Percentiles rank a stretch among this genome's conserved stretches.
These are phyloP conservation scores for Termitomyces sp. DNA, from an alignment of 768 basidiomycete genomes.

Conservation along the genomic window DNA sequence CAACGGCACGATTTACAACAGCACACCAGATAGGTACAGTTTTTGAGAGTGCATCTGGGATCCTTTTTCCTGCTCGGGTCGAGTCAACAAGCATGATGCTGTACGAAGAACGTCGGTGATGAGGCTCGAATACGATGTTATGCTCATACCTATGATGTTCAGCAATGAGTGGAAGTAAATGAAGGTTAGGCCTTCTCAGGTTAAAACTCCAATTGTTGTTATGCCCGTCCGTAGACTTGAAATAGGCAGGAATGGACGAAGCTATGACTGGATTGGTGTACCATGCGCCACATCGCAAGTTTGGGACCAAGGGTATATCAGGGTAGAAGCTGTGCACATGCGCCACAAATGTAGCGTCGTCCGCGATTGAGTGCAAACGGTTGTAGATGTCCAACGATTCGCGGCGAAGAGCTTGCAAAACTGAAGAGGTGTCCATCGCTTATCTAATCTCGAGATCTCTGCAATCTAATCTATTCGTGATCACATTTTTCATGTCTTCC, in stretches of 20 bases:
- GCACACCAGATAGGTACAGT: constrained; percentile 95
- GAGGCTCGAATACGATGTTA: background rate
- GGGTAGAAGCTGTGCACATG: constrained; percentile 24
- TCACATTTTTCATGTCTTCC: constrained; percentile 4
- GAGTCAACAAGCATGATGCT: constrained; percentile 90
- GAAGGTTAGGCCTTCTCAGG: constrained; percentile 79
- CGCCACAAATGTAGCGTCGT: constrained; percentile 71
- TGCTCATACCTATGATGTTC: constrained; percentile 54
- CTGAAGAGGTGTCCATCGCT: constrained; percentile 13
- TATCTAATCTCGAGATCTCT: constrained; percentile 12
- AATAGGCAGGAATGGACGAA: constrained; percentile 60
- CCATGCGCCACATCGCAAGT: constrained; percentile 93
- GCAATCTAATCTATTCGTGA: constrained; percentile 6
- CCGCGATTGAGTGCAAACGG: constrained; percentile 79
- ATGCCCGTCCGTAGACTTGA: constrained; percentile 92
- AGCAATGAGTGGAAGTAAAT: constrained; percentile 58
- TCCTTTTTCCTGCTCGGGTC: constrained; percentile 87
- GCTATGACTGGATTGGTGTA: constrained; percentile 70
- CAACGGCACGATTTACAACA: constrained; percentile 70
- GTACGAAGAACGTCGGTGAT: constrained; percentile 1
- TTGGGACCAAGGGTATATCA: constrained; percentile 56
- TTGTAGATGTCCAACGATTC: constrained; percentile 81
- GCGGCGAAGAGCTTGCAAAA: constrained; percentile 53
- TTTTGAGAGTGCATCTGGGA: constrained; percentile 92
- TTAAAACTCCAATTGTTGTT: constrained; percentile 84